Evolutionary conservation across 345 rosid genomes (phyloP), one percentile per base, ranked within the genome.

Genomic region (Populus davidiana): DNA sequence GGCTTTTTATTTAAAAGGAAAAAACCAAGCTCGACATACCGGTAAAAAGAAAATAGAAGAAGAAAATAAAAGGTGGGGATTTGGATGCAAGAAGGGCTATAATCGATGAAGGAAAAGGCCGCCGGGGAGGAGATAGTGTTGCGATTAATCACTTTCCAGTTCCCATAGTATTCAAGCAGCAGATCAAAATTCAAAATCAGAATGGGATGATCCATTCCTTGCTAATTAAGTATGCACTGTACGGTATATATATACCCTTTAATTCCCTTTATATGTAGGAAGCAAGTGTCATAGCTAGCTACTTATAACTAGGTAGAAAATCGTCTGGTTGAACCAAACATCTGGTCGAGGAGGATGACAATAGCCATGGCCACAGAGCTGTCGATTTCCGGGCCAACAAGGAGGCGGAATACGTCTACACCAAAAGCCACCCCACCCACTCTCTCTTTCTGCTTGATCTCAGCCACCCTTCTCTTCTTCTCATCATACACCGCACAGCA

Each of bases 331-430:
- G 98, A 92, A 69, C 90, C 87, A 78, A 85, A 93, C 99, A 96
- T 96, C 83, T 92, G 96, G 72, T 93, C 98, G 7, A 96, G 94
- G 50, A 93, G 88, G 77, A 93, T 92, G 78, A 92, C 93, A 0
- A 96, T 70, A 4, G 96, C 93, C 99, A 93, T 93, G 47, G 98
- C 98, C 2, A 87, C 77, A 3, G 91, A 68, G 2, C 75, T 61
- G n/a, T 88, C 90, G 78, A 92, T 86, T 61, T 86, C 94, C 3
- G 93, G 86, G 74, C 86, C 91, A 66, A 96, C 89, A 2, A 90
- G 67, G 14, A 96, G 92, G 11, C 88, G 90, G 83, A 89, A 96
- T 0, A 96, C 94, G 70, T 96, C 98, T 41, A 72, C 77, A 1
- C 99, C 98, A 11, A 93, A 90, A 3, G 77, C 88, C 21, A 85